Evolutionary conservation across 2,329 filamentous ascomycete species (phyloP).

Genomic region (Fusarium sp.): DNA sequence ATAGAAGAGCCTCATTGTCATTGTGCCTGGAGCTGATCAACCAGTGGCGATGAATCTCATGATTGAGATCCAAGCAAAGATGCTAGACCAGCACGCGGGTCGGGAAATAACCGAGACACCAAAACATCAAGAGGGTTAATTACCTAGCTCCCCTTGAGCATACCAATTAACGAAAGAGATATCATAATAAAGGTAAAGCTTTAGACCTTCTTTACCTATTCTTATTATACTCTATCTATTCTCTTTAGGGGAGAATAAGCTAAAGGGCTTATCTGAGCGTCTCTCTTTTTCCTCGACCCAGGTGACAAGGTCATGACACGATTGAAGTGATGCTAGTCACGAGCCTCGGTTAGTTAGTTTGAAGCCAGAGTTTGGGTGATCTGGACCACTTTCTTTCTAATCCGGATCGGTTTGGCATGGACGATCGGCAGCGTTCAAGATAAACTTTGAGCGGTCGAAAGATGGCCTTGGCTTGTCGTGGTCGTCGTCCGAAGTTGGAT

Average conservation of each 20-base stretch:
- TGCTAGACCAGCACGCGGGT: not conserved
- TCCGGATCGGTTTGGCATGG: not conserved
- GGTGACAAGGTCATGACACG: not conserved
- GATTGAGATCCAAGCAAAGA: not conserved
- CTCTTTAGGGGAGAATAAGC: no score
- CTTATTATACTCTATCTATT: no score
- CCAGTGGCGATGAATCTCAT: not conserved
- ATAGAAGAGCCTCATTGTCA: constrained; percentile 2
- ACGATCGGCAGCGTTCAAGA: not conserved
- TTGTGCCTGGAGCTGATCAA: not conserved
- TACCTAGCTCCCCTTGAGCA: no score
- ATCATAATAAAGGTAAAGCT: no score
- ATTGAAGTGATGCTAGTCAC: not conserved
- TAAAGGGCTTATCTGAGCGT: no score
- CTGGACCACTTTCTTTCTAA: not conserved
- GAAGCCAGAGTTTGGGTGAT: not conserved
- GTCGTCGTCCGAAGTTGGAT: not conserved
- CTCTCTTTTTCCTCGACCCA: no score
- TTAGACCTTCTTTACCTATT: no score
- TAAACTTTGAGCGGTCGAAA: not conserved
- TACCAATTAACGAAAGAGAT: no score
- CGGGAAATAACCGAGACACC: no score
- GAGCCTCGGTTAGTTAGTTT: not conserved
- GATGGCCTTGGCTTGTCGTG: not conserved
- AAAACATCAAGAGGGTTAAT: no score